Evolutionary conservation across 2,329 filamentous ascomycete species (phyloP).

Genomic region (Ascochyta fabae): DNA sequence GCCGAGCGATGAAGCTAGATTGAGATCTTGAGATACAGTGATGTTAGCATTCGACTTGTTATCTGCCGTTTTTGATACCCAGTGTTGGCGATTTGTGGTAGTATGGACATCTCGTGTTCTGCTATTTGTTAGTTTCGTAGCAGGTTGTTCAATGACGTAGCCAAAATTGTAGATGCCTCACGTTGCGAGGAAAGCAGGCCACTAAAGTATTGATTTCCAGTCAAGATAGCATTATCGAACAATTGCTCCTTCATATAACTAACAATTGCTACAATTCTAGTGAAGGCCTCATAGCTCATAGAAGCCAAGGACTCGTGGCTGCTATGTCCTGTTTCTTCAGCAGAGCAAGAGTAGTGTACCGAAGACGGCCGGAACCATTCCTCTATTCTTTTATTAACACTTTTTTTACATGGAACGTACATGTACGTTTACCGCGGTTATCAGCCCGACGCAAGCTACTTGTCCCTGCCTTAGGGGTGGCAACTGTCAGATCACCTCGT

Average conservation of each 20-base stretch:
- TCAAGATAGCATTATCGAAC: too few relatives aligned
- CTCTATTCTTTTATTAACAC: too few relatives aligned
- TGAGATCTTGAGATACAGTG: constrained; percentile 24
- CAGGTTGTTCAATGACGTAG: not conserved
- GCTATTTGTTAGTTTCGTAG: not conserved
- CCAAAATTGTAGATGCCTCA: not conserved
- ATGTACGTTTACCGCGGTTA: constrained; percentile 9
- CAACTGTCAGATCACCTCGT: constrained; percentile 25
- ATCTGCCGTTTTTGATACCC: not conserved
- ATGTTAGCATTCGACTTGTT: not conserved
- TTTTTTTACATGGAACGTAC: not conserved
- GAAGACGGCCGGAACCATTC: too few relatives aligned
- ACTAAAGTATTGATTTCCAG: too few relatives aligned
- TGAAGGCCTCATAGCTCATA: too few relatives aligned
- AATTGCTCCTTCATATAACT: too few relatives aligned
- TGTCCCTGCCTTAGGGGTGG: constrained; percentile 52
- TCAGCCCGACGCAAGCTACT: constrained; percentile 4
- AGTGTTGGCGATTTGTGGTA: not conserved
- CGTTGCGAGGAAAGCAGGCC: too few relatives aligned
- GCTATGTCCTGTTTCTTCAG: too few relatives aligned
- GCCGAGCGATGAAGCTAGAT: constrained; percentile 39
- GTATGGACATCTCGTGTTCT: not conserved
- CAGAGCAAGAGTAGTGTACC: too few relatives aligned
- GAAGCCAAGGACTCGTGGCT: too few relatives aligned
- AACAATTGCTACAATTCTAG: too few relatives aligned